Base-by-base conservation (phyloP, 129 eudicot genomes). In the Saposhnikovia divaricata region DNA sequence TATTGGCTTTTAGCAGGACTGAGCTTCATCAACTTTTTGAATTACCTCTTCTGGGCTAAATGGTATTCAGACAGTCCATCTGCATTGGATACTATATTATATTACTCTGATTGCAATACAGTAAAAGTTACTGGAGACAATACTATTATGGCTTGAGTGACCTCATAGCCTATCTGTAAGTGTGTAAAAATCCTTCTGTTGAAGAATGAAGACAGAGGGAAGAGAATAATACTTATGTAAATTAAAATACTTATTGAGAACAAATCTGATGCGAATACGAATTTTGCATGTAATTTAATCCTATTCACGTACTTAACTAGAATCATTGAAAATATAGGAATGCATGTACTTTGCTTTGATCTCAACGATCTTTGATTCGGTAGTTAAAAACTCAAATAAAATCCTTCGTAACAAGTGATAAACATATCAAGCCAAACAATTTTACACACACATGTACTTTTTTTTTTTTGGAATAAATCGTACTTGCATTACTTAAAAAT, bases 1-100 rank as follows among this genome's bases (percentile, higher is more conserved):
- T 95, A 95, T 40, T 95, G 98, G 98, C 14, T 95, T 80, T 57
- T 95, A 40, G 97, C 97, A 39, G 88, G 79, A 23, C 75, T 95
- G 27, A 95, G 97, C 85, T 84, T 95, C 77, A 23, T 85, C 80
- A 95, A 95, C 83, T 90, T 92, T 80, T 27, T 90, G 25, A 89
- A 90, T 72, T 95, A 95, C 81, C 83, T 95, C 37, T 95, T 89
- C 59, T 95, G 98, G 90, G 84, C 97, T 55, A 85, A 81, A 47
- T 92, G 98, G 98, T 90, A 87, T 85, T 66, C 76, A 46, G 51
- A 72, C 10, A 75, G 68, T 46, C 19, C 66, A 13, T 75, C 80
- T 48, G 39, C 48, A 15, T 6, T 27, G 19, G 25, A 75, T 21
- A n/a, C 47, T 71, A 5, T 4, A 44, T 8, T 15, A 73, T 37